phyloP scores from a whole-genome alignment of 2,329 filamentous ascomycete species.

The Colletotrichum godetiae region DNA sequence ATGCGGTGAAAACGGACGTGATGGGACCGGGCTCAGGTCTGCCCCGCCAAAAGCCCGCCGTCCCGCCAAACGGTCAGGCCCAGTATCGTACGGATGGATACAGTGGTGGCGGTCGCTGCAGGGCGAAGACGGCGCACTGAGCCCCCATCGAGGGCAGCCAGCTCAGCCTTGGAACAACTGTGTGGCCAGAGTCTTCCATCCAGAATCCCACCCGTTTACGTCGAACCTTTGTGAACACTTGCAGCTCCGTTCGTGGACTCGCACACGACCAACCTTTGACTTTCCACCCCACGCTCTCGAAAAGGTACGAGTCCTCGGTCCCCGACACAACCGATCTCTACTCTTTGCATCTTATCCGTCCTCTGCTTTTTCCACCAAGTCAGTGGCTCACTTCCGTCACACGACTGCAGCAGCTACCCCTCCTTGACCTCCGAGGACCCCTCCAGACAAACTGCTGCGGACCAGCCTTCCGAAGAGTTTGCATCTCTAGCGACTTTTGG shows the following conservation, averaged over 20 bases:
- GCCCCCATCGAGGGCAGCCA: background rate
- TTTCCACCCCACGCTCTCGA: slow-evolving; percentile 22
- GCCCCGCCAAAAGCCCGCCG: slow-evolving; percentile 4
- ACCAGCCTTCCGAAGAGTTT: slow-evolving; percentile 20
- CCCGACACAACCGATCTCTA: slow-evolving; percentile 27
- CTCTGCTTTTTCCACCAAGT: background rate
- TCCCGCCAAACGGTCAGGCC: background rate
- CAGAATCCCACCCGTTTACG: background rate
- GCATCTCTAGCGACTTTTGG: slow-evolving; percentile 4
- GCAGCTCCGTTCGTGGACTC: slow-evolving; percentile 34
- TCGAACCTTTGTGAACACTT: slow-evolving; percentile 13
- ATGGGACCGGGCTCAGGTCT: background rate
- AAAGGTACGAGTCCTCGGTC: slow-evolving; percentile 33
- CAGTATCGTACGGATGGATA: background rate
- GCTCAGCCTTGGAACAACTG: slow-evolving; percentile 27
- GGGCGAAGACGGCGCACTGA: background rate
- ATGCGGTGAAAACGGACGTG: background rate
- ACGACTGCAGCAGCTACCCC: slow-evolving; percentile 28
- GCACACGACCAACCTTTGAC: background rate
- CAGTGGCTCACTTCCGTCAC: slow-evolving; percentile 3
- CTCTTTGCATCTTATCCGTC: slow-evolving; percentile 9
- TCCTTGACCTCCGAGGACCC: slow-evolving; percentile 25
- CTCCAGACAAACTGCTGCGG: slow-evolving; percentile 16
- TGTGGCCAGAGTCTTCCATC: slow-evolving; percentile 27
- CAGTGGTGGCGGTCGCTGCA: background rate